A percentile compares a stretch with the other conserved stretches of the same genome.
phyloP scores from a whole-genome alignment of 2,329 filamentous ascomycete species.

The Lasiodiplodia gonubiensis region DNA sequence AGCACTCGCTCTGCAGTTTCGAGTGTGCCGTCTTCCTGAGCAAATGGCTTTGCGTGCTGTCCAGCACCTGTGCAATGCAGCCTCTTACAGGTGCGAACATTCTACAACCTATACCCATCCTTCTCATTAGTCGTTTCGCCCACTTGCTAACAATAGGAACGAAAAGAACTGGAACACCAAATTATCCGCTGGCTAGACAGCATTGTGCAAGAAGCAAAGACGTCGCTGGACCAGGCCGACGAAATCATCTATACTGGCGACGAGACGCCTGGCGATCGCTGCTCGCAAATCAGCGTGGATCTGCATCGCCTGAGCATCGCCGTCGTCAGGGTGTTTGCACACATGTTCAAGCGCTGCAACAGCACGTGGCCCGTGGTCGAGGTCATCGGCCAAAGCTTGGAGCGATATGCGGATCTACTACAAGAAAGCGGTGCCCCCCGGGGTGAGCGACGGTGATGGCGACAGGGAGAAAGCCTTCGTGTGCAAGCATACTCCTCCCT shows the following conservation, averaged over 20 bases:
- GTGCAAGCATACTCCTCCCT: too few species aligned
- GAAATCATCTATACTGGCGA: slow-evolving; percentile 11
- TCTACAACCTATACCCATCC: background rate
- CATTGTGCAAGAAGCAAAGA: slow-evolving; percentile 21
- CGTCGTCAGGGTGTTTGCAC: slow-evolving; percentile 11
- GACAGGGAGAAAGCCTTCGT: too few species aligned
- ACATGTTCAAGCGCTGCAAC: slow-evolving; percentile 16
- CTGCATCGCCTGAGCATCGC: slow-evolving; percentile 15
- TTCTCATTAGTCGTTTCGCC: background rate
- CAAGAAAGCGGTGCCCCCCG: background rate
- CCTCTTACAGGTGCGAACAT: slow-evolving; percentile 19
- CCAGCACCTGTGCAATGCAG: slow-evolving; percentile 4
- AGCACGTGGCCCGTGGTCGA: slow-evolving; percentile 11
- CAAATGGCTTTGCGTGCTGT: slow-evolving; percentile 10
- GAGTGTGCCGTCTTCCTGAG: slow-evolving; percentile 18
- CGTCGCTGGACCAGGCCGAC: slow-evolving; percentile 1
- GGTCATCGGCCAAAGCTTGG: slow-evolving; percentile 11
- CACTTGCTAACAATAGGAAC: background rate
- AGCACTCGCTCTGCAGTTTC: slow-evolving; percentile 5
- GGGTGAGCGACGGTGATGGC: background rate
- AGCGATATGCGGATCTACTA: slow-evolving; percentile 13
- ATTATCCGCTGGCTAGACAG: slow-evolving; percentile 10
- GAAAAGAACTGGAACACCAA: slow-evolving; percentile 7
- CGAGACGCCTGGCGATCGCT: background rate
- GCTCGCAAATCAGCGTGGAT: background rate